phyloP scores from a whole-genome alignment of 2,329 filamentous ascomycete genomes.

The Penicillium sp. region DNA sequence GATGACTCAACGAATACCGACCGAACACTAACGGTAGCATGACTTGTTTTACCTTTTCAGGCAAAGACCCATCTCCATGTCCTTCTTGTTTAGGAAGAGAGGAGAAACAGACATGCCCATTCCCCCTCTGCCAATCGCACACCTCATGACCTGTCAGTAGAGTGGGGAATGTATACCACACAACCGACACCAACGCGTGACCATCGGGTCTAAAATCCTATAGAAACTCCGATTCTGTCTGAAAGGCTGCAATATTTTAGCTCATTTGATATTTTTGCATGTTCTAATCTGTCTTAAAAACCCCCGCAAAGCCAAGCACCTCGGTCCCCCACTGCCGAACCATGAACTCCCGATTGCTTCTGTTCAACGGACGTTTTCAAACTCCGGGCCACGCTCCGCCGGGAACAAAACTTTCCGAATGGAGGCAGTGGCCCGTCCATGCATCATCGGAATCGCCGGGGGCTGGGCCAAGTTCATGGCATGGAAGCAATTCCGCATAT shows the following conservation, averaged over 20 bases:
- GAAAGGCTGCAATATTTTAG: background rate
- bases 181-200: background rate
- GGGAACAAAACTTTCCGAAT: background rate
- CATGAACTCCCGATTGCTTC: background rate
- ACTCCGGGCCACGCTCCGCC: too few species aligned
- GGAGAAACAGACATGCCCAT: too few species aligned
- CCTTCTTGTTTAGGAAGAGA: too few species aligned
- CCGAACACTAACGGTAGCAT: too few species aligned
- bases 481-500: too few species aligned
- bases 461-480: background rate
- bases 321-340: background rate
- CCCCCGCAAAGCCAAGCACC: slow-evolving; percentile 5
- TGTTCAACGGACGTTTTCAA: too few species aligned
- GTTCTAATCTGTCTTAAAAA: background rate
- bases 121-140: too few species aligned
- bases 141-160: too few species aligned
- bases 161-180: too few species aligned
- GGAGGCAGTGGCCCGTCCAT: background rate
- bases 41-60: too few species aligned
- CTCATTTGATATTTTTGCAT: background rate
- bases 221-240: background rate
- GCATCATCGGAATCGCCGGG: background rate
- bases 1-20: too few species aligned
- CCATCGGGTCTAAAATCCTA: background rate
- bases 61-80: too few species aligned